phyloP scores from a whole-genome alignment of 129 eudicot species.

The Ambrosia artemisiifolia region DNA sequence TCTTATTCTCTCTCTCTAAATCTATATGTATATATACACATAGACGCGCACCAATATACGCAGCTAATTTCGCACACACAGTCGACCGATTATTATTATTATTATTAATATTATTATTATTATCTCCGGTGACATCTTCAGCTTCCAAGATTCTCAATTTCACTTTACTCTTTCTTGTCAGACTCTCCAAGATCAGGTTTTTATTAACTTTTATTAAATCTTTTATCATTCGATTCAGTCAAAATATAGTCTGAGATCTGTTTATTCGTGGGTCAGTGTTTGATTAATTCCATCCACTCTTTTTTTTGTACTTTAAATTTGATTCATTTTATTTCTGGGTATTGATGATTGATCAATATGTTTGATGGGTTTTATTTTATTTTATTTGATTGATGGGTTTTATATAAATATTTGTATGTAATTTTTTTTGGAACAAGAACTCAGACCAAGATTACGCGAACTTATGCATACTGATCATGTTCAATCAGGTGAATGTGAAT shows the following conservation, averaged over 20 bases:
- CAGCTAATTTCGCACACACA: slow-evolving; percentile 26
- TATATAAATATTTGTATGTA: too few species aligned
- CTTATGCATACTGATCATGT: too few species aligned
- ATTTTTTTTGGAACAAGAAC: too few species aligned
- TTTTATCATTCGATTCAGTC: neutral
- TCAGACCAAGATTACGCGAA: too few species aligned
- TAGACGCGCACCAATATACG: slow-evolving; percentile 16
- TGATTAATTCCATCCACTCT: neutral
- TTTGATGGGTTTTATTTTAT: slow-evolving; percentile 8
- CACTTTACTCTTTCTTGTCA: slow-evolving; percentile 22
- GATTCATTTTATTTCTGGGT: neutral
- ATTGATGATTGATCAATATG: neutral
- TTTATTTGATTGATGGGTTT: too few species aligned
- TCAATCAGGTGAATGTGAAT: too few species aligned
- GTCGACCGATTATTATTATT: slow-evolving; percentile 13
- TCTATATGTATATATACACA: neutral
- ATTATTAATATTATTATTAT: slow-evolving; percentile 22
- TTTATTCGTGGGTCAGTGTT: neutral
- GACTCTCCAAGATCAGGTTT: slow-evolving; percentile 22
- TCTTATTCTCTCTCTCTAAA: neutral
- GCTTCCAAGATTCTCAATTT: slow-evolving; percentile 19
- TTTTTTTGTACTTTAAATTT: neutral
- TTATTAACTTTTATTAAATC: too few species aligned
- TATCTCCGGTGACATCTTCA: slow-evolving; percentile 11
- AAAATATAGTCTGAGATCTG: slow-evolving; percentile 23